Evolutionary conservation across 371 early-diverging fungal species (phyloP).

Genomic region (Saksenaea oblongispora): DNA sequence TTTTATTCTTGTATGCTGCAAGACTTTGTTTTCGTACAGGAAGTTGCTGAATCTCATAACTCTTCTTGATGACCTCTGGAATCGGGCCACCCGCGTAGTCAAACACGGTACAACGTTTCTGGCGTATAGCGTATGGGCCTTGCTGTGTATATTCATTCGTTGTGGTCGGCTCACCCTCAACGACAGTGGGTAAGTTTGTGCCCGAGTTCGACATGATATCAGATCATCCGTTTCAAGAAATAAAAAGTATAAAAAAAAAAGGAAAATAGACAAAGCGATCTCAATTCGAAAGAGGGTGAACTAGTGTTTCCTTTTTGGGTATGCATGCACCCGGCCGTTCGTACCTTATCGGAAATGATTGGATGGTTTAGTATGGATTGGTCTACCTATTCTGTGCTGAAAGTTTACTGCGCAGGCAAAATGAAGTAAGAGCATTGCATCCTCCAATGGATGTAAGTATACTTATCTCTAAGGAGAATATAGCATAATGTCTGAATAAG

Average conservation of each 20-base stretch:
- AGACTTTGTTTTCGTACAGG: slow-evolving; percentile 49
- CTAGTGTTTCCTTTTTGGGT: background rate
- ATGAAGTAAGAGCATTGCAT: too few relatives aligned
- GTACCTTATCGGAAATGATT: background rate
- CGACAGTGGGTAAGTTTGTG: background rate
- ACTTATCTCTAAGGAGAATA: too few relatives aligned
- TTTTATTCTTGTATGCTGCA: slow-evolving; percentile 23
- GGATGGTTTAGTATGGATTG: background rate
- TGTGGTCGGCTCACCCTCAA: slow-evolving; percentile 1
- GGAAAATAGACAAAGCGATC: background rate
- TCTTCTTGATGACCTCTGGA: slow-evolving; percentile 37
- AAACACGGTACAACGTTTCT: background rate
- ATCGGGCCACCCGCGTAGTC: slow-evolving; percentile 24
- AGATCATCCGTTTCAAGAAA: background rate
- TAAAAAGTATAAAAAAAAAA: background rate
- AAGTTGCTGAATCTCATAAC: slow-evolving; percentile 42
- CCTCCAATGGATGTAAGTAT: too few relatives aligned
- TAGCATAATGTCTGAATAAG: too few relatives aligned
- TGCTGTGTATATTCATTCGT: slow-evolving; percentile 14
- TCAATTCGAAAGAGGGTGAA: background rate
- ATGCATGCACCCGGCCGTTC: background rate
- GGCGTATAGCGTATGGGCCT: slow-evolving; percentile 17
- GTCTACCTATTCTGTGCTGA: too few relatives aligned
- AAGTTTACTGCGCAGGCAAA: too few relatives aligned
- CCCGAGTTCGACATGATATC: background rate